Percentiles rank a stretch among this genome's conserved stretches.
These are phyloP conservation scores for Hapsidospora chrysogenum DNA, from an alignment of 495 filamentous ascomycete species.

Conservation along the genomic window DNA sequence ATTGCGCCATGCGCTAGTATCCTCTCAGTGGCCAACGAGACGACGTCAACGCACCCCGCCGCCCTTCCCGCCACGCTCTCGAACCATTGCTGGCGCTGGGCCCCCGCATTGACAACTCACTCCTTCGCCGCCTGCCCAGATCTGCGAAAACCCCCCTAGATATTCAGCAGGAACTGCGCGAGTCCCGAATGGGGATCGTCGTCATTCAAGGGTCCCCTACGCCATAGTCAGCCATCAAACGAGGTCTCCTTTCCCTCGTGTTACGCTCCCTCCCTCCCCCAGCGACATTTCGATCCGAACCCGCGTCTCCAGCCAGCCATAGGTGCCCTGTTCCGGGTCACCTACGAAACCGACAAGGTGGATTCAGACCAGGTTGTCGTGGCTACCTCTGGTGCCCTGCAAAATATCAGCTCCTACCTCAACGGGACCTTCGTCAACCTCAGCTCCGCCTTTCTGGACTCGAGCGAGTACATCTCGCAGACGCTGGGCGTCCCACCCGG, in stretches of 20 bases:
- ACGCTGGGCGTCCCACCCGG: constrained; percentile 30
- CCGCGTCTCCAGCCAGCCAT: not conserved
- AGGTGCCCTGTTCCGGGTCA: not conserved
- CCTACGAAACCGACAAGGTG: constrained; percentile 25
- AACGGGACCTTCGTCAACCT: constrained; percentile 22
- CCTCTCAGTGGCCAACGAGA: too few relatives aligned
- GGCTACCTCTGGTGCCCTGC: constrained; percentile 36
- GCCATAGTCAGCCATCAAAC: not conserved
- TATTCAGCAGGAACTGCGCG: too few relatives aligned
- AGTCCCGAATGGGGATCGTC: too few relatives aligned
- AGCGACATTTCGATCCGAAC: constrained; percentile 18
- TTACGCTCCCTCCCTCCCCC: constrained; percentile 12
- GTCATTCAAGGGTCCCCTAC: too few relatives aligned
- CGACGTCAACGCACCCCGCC: too few relatives aligned
- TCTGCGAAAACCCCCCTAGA: too few relatives aligned
- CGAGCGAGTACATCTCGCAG: constrained; percentile 36
- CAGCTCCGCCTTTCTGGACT: constrained; percentile 26
- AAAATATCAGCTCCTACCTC: constrained; percentile 25
- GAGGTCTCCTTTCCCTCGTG: not conserved
- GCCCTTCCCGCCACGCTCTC: too few relatives aligned
- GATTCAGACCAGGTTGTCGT: constrained; percentile 29
- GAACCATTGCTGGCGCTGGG: too few relatives aligned
- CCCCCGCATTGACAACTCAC: too few relatives aligned
- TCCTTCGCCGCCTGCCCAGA: too few relatives aligned
- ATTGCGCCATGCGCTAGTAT: too few relatives aligned